Evolutionary conservation across 2,329 filamentous ascomycete species (phyloP).

Genomic region (Botrytis fabae): DNA sequence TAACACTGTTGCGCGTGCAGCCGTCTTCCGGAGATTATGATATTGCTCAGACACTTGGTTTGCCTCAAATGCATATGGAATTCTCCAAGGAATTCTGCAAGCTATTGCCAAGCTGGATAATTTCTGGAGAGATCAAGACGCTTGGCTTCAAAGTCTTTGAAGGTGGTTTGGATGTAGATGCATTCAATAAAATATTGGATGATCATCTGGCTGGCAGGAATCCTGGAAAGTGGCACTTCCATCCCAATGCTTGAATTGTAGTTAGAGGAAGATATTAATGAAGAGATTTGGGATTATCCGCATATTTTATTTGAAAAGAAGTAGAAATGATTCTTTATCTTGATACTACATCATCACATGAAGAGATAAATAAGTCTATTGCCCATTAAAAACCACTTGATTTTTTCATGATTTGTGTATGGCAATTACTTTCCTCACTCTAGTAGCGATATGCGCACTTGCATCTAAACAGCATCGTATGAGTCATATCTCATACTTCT

Average conservation of each 20-base stretch:
- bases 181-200: conserved; percentile 21
- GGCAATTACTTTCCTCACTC: background rate
- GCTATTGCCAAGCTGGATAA: conserved; percentile 12
- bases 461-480: background rate
- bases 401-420: background rate
- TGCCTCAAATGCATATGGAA: background rate
- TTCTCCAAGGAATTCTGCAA: background rate
- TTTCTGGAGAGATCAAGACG: conserved; percentile 15
- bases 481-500: background rate
- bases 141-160: conserved; percentile 15
- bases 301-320: background rate
- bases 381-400: background rate
- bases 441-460: background rate
- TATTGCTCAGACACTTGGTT: background rate
- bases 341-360: background rate
- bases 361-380: accelerated
- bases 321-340: background rate
- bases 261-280: background rate
- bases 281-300: background rate
- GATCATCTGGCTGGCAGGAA: conserved; percentile 21
- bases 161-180: conserved; percentile 20
- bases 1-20: background rate
- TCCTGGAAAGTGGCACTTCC: conserved; percentile 21
- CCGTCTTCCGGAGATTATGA: background rate
- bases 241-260: conserved; percentile 9